Evolutionary conservation across 345 rosid species (phyloP), one percentile per base, ranked within the genome.

Genomic region (Gossypium herbaceum): DNA sequence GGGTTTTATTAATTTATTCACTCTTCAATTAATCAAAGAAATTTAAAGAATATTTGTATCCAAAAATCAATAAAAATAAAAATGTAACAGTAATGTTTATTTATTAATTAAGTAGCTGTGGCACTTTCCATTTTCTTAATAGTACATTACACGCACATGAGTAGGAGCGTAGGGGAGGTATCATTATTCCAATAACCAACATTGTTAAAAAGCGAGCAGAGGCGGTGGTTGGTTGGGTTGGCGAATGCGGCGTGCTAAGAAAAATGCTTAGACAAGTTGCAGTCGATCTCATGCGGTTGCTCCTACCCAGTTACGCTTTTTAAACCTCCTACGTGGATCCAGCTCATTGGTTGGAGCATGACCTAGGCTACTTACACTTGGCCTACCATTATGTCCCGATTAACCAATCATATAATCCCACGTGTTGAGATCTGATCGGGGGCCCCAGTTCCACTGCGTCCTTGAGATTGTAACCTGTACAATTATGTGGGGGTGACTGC

Each of bases 401-500:
- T 0, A 2, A 12, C 78, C 71, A 85, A 79, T 71, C 0, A 15
- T 0, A 2, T 0, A 0, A 0, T 6, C 65, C 60, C 81, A 79
- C 67, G 80, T 78, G 25, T 20, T 0, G 63, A 2, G 4, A 12
- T 29, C 73, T 16, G 22, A 7, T 10, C 11, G 1, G 2, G 29
- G 73, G 47, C 15, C 19, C 47, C 73, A 29, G 13, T 43, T 44
- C 59, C 75, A 20, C 7, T 73, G 2, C 48, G 27, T 34, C 13
- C 51, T 56, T 41, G 79, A 80, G 71, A 86, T 77, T 67, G 19
- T 79, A 80, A 75, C 80, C 82, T 51, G 73, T 68, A 50, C 84
- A 84, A 77, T 78, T 63, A 73, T 84, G 75, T 77, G 3, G 82
- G 79, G 83, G 79, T 75, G 76, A 29, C 81, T 62, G 80, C 64